Evolutionary conservation across 2,329 filamentous ascomycete species (phyloP).

Genomic region (Cephalotrichum gorgonifer): DNA sequence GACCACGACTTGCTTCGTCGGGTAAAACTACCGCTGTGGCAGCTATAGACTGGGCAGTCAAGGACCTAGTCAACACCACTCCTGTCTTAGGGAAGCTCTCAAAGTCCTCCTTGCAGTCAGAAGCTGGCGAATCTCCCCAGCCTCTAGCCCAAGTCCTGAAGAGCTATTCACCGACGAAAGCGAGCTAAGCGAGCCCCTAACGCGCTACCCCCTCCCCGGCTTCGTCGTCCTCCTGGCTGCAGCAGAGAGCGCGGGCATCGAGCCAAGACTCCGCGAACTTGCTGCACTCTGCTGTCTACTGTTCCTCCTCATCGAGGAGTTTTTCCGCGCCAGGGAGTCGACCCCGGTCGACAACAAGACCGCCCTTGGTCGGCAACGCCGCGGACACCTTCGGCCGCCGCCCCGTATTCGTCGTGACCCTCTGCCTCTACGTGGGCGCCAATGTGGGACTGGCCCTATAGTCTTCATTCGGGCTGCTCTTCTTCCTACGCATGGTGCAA

Average conservation of each 20-base stretch:
- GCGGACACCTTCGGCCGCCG: constrained; percentile 36
- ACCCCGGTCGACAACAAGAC: no score
- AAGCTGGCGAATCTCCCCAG: not conserved
- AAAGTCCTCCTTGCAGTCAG: not conserved
- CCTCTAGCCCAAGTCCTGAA: not conserved
- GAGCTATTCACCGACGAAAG: not conserved
- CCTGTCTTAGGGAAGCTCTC: not conserved
- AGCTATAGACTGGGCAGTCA: not conserved
- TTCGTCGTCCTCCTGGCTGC: not conserved
- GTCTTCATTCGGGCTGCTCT: constrained; percentile 28
- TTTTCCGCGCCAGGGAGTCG: not conserved
- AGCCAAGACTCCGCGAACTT: not conserved
- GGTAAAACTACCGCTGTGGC: not conserved
- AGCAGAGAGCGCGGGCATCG: not conserved
- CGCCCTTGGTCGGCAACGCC: constrained; percentile 38
- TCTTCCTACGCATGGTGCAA: constrained; percentile 37
- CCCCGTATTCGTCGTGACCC: constrained; percentile 35
- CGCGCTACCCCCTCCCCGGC: not conserved
- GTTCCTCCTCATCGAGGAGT: not conserved
- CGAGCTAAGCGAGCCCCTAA: not conserved
- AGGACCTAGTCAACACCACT: not conserved
- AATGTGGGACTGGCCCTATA: constrained; percentile 34
- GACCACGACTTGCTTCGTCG: not conserved
- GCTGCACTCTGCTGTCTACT: not conserved
- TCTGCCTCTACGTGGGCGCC: constrained; percentile 32